phyloP scores from a whole-genome alignment of 2,329 filamentous ascomycete species.

The Penicillium sp. region DNA sequence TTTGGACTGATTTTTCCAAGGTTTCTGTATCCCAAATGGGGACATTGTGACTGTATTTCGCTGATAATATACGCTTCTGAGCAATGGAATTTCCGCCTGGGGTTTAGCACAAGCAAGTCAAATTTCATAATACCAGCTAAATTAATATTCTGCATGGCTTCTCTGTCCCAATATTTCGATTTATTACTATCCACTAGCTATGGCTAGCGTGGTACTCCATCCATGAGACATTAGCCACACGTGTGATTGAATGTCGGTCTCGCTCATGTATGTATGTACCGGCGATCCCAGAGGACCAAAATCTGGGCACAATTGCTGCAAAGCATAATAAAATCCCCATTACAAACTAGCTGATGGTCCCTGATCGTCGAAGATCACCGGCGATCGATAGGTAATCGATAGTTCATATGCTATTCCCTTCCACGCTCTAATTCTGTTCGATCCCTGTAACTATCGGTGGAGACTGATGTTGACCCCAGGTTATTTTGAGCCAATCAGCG shows the following conservation, averaged over 20 bases:
- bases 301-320: too few species aligned
- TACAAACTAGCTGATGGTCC: too few species aligned
- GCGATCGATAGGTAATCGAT: background rate
- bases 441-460: background rate
- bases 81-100: background rate
- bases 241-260: background rate
- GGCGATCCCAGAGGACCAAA: too few species aligned
- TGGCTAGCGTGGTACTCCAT: too few species aligned
- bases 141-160: background rate
- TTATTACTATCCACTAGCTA: background rate
- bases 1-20: background rate
- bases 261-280: background rate
- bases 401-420: background rate
- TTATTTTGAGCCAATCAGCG: background rate
- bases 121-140: background rate
- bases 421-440: background rate
- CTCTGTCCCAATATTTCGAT: background rate
- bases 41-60: background rate
- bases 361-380: too few species aligned
- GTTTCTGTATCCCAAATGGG: background rate
- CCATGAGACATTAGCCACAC: too few species aligned
- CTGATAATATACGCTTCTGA: background rate
- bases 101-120: background rate
- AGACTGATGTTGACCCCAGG: background rate
- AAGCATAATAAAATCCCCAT: background rate